phyloP scores from a whole-genome alignment of 345 rosid genomes.

The Aurinia saxatilis region DNA sequence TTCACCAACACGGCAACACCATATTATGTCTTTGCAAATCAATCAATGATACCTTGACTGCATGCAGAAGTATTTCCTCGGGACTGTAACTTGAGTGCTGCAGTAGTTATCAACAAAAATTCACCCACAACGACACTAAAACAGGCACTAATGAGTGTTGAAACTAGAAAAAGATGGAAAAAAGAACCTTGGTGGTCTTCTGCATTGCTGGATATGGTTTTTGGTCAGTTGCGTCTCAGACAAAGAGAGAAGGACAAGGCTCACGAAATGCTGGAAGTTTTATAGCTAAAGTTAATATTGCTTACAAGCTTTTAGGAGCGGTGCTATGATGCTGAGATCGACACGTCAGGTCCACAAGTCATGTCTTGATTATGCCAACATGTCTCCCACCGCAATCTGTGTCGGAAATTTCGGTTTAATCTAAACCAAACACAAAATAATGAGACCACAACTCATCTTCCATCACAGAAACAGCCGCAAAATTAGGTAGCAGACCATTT shows the following conservation, averaged over 20 bases:
- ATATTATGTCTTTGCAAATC: not conserved
- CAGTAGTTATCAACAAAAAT: not conserved
- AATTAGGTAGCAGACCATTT: too few species aligned
- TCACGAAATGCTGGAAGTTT: not conserved
- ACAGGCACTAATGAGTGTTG: too few species aligned
- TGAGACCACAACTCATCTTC: too few species aligned
- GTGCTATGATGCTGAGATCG: not conserved
- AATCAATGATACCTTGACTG: slow-evolving; percentile 9
- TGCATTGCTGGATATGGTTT: slow-evolving; percentile 2
- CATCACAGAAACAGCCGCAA: too few species aligned
- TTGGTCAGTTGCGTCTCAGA: not conserved
- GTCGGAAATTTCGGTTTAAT: not conserved
- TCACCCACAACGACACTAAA: too few species aligned
- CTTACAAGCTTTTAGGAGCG: slow-evolving; percentile 10
- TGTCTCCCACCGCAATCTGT: slow-evolving; percentile 4
- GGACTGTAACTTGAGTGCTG: slow-evolving; percentile 1
- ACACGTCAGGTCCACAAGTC: slow-evolving; percentile 27
- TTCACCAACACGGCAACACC: not conserved
- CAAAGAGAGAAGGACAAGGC: not conserved
- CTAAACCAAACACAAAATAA: too few species aligned
- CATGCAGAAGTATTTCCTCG: slow-evolving; percentile 3
- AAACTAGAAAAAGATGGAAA: not conserved
- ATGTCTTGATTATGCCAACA: slow-evolving; percentile 16
- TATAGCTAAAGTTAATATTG: not conserved
- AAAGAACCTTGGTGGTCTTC: slow-evolving; percentile 8